Evolutionary conservation across 2,329 filamentous ascomycete genomes (phyloP).

Genomic region (Alternaria novae-zelandiae): DNA sequence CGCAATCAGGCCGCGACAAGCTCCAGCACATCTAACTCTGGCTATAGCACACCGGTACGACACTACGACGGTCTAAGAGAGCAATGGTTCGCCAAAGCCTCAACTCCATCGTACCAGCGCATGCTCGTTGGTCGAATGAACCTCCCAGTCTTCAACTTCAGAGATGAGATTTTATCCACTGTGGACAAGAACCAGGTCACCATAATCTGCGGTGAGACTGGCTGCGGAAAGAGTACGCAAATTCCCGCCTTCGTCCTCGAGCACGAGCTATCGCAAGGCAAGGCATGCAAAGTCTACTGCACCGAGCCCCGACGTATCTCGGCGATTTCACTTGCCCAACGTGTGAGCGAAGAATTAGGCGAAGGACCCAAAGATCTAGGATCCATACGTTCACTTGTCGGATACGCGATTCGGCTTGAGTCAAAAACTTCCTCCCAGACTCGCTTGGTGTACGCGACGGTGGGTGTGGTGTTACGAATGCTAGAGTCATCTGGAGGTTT

Average conservation of each 20-base stretch:
- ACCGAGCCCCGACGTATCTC: slow-evolving; percentile 96
- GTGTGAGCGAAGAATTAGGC: slow-evolving; percentile 93
- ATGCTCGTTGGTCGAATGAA: slow-evolving; percentile 82
- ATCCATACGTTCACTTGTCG: slow-evolving; percentile 81
- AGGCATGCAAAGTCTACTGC: slow-evolving; percentile 89
- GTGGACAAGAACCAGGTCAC: slow-evolving; percentile 83
- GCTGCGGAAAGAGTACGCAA: slow-evolving; percentile 96
- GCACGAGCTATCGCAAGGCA: slow-evolving; percentile 80
- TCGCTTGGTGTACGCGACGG: slow-evolving; percentile 84
- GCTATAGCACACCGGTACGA: slow-evolving; percentile 35
- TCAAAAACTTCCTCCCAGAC: slow-evolving; percentile 84
- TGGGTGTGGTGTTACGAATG: slow-evolving; percentile 97
- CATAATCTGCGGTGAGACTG: slow-evolving; percentile 95
- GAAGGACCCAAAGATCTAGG: slow-evolving; percentile 84
- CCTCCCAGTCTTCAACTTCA: slow-evolving; percentile 89
- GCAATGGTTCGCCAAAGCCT: slow-evolving; percentile 60
- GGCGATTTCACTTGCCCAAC: slow-evolving; percentile 88
- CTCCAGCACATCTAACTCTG: slow-evolving; percentile 37
- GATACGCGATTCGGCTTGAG: slow-evolving; percentile 93
- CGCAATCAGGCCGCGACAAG: slow-evolving; percentile 41
- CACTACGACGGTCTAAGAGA: slow-evolving; percentile 54
- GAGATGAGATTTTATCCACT: slow-evolving; percentile 75
- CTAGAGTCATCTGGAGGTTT: slow-evolving; percentile 87
- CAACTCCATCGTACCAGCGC: slow-evolving; percentile 66
- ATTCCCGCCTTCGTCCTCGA: slow-evolving; percentile 94